Conservation (phyloP, 805 yeast genomes). For the Candida piceae region DNA sequence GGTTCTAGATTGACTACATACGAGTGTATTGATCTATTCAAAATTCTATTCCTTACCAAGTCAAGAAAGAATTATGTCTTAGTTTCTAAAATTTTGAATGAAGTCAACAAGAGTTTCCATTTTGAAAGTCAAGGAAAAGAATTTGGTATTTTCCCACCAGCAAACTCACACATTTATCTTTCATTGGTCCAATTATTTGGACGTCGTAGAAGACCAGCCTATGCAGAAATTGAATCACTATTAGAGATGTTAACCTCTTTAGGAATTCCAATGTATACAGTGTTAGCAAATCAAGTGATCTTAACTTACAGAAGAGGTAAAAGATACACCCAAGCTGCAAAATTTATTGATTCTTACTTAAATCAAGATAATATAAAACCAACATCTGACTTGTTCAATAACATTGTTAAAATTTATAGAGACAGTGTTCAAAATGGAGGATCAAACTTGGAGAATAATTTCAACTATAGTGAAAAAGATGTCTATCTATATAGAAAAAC, state of each 20-base stretch:
- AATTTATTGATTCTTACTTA: slow-evolving; percentile 28
- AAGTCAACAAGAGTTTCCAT: slow-evolving; percentile 23
- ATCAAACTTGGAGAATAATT: slow-evolving; percentile 1
- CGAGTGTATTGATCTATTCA: slow-evolving; percentile 23
- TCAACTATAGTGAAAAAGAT: slow-evolving; percentile 2
- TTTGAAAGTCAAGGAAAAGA: slow-evolving; percentile 5
- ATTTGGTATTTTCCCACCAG: slow-evolving; percentile 30
- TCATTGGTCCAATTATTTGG: slow-evolving; percentile 33
- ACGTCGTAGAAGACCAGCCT: slow-evolving; percentile 23
- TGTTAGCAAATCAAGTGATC: slow-evolving; percentile 35
- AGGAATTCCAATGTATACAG: slow-evolving; percentile 30
- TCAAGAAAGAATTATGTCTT: slow-evolving; percentile 17
- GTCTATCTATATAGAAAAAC: slow-evolving; percentile 7
- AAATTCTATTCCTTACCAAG: slow-evolving; percentile 16
- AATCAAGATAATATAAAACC: slow-evolving; percentile 7
- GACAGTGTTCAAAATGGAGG: slow-evolving; percentile 9
- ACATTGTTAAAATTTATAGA: slow-evolving; percentile 15
- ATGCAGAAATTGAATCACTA: slow-evolving; percentile 26
- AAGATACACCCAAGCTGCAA: slow-evolving; percentile 28
- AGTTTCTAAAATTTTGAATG: slow-evolving; percentile 30
- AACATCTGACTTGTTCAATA: slow-evolving; percentile 15
- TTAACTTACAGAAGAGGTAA: slow-evolving; percentile 26
- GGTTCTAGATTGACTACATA: slow-evolving; percentile 22
- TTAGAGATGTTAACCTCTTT: slow-evolving; percentile 28
- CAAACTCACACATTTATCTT: slow-evolving; percentile 37